Evolutionary conservation across 371 early-diverging fungal genomes (phyloP), one percentile per base, ranked within the genome.

Genomic region (Batkoa obscura): DNA sequence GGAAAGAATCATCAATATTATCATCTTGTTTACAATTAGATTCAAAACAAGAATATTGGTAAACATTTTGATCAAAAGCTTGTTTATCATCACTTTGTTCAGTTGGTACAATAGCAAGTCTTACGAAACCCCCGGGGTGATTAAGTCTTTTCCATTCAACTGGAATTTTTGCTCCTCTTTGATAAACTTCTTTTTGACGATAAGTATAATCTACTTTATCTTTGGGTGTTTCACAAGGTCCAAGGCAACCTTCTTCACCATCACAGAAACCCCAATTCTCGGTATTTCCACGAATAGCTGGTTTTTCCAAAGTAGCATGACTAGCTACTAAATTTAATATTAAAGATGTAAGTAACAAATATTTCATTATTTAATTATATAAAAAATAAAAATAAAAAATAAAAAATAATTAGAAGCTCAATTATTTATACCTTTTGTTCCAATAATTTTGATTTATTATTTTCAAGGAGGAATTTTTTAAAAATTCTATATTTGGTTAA

Each of bases 91-190:
- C 72, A 6, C 75, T 72, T 31, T 70, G 58, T 52, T 67, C 62
- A 63, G 71, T 72, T 12, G 74, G 71, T 4, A 71, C 72, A 63
- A 79, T 67, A 10, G 72, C 61, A 35, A 76, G 60, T 10, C 77
- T 68, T 37, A 79, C 73, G 56, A 79, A 79, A 3, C 79, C 79
- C 1, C 74, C 79, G 0, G 79, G 75, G 53, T 78, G 79, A 62
- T 79, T 79, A 56, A 67, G 65, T 5, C 78, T 65, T 23, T 62
- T 54, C 78, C 78, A 78, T 17, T 59, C 50, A 31, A 76, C 64
- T 0, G 61, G 61, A 17, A 76, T 61, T 35, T 61, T 59, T 47
- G 72, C 72, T 6, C 77, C 78, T 8, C 78, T 69, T 59, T 66
- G 63, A 37, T 73, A 56, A 38, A 66, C 66, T 30, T 53, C 63